phyloP scores from a whole-genome alignment of 2,329 filamentous ascomycete species.

The Claviceps fusiformis region DNA sequence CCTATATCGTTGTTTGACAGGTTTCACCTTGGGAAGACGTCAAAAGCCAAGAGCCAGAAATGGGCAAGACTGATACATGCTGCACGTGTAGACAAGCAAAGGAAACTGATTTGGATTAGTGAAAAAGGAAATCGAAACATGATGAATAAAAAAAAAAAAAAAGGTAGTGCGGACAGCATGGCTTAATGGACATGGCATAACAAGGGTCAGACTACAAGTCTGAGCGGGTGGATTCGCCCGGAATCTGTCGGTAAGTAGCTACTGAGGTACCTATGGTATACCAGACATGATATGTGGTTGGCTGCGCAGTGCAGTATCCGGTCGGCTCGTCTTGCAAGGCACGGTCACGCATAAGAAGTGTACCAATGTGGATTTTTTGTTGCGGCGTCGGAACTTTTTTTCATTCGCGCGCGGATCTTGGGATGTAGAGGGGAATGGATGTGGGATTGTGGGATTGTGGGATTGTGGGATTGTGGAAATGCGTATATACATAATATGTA shows the following conservation, averaged over 20 bases:
- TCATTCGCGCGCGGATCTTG: not conserved
- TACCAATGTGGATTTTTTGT: not conserved
- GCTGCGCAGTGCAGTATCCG: no score
- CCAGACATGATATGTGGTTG: no score
- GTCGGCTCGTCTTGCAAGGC: no score
- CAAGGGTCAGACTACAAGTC: not conserved
- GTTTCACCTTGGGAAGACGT: no score
- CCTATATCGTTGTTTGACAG: no score
- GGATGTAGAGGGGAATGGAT: not conserved
- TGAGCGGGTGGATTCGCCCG: not conserved
- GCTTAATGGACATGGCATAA: not conserved
- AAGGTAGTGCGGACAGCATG: not conserved
- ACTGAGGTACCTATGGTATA: no score
- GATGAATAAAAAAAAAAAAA: not conserved
- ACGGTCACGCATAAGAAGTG: no score
- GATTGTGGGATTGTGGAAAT: not conserved
- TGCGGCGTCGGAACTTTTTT: not conserved
- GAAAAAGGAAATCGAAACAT: no score
- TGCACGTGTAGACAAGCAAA: no score
- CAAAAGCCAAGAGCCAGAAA: no score
- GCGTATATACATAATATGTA: not conserved
- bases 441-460: not conserved
- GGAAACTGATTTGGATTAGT: no score
- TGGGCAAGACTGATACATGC: no score
- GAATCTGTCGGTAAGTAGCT: not conserved